These are phyloP conservation scores for Boehmeria nivea DNA, from an alignment of 306 rosid genomes.

Conservation along the genomic window DNA sequence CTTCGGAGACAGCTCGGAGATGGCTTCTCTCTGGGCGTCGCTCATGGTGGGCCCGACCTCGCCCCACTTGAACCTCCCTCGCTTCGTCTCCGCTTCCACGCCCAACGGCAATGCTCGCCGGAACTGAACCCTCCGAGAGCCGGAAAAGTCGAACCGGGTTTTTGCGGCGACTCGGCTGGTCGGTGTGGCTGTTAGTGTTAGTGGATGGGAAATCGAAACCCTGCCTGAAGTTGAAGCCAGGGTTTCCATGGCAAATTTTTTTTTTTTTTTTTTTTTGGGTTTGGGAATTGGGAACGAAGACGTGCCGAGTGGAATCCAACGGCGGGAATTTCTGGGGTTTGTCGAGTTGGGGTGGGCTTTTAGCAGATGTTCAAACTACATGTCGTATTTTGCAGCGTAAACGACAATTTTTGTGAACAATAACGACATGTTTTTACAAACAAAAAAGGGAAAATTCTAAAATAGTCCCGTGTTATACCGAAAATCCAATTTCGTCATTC, in stretches of 20 bases:
- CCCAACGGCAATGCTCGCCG: conserved; percentile 19
- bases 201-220: conserved; percentile 23
- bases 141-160: conserved; percentile 12
- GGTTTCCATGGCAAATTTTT: conserved; percentile 31
- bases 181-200: conserved; percentile 25
- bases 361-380: background rate
- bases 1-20: conserved; percentile 51
- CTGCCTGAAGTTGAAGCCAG: conserved; percentile 27
- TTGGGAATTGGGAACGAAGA: background rate
- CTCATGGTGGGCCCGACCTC: conserved; percentile 39
- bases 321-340: background rate
- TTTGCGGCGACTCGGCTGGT: conserved; percentile 17
- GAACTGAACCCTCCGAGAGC: conserved; percentile 21
- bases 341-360: background rate
- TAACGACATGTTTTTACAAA: too few species aligned
- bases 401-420: too few species aligned
- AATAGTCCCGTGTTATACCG: too few species aligned
- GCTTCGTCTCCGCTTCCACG: conserved; percentile 25
- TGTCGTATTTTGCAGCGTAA: too few species aligned
- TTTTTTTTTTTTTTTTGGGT: background rate
- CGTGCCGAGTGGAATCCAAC: background rate
- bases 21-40: conserved; percentile 47
- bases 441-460: too few species aligned
- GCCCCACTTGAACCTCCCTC: conserved; percentile 55
- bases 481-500: too few species aligned